Conservation (phyloP, 306 rosid genomes). For the Trifolium repens region DNA sequence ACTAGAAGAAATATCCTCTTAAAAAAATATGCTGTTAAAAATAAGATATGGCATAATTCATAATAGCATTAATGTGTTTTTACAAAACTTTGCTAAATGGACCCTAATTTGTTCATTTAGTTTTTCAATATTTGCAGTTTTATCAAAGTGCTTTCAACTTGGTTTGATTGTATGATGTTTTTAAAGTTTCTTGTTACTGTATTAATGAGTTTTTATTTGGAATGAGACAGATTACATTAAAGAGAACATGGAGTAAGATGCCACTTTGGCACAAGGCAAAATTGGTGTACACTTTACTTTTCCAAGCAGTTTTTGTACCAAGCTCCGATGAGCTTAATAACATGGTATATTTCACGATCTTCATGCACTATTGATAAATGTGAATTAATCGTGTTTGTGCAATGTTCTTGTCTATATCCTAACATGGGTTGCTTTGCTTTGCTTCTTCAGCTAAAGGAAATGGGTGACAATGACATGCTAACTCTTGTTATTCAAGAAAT, state of each 20-base stretch:
- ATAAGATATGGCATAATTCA: not conserved
- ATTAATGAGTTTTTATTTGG: slow-evolving; percentile 40
- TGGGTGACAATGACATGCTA: slow-evolving; percentile 90
- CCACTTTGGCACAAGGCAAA: slow-evolving; percentile 92
- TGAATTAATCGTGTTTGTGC: slow-evolving; percentile 14
- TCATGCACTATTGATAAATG: slow-evolving; percentile 32
- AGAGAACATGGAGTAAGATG: slow-evolving; percentile 94
- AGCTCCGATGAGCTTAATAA: slow-evolving; percentile 74
- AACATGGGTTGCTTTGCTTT: slow-evolving; percentile 35
- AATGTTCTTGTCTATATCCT: slow-evolving; percentile 34
- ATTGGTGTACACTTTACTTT: slow-evolving; percentile 66
- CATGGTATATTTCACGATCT: slow-evolving; percentile 61
- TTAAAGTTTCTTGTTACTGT: slow-evolving; percentile 25
- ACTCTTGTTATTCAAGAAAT: slow-evolving; percentile 90
- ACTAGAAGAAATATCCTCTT: not conserved
- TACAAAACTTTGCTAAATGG: not conserved
- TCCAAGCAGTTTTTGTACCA: slow-evolving; percentile 85
- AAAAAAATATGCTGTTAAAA: not conserved
- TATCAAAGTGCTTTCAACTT: slow-evolving; percentile 21
- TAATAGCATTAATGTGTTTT: not conserved
- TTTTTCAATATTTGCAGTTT: slow-evolving; percentile 23
- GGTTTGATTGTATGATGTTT: slow-evolving; percentile 22
- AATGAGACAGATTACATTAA: slow-evolving; percentile 71
- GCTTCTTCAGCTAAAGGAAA: slow-evolving; percentile 74
- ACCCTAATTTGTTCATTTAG: slow-evolving; percentile 9